Conservation (phyloP, 345 rosid genomes). For the Eucalyptus polybractea region DNA sequence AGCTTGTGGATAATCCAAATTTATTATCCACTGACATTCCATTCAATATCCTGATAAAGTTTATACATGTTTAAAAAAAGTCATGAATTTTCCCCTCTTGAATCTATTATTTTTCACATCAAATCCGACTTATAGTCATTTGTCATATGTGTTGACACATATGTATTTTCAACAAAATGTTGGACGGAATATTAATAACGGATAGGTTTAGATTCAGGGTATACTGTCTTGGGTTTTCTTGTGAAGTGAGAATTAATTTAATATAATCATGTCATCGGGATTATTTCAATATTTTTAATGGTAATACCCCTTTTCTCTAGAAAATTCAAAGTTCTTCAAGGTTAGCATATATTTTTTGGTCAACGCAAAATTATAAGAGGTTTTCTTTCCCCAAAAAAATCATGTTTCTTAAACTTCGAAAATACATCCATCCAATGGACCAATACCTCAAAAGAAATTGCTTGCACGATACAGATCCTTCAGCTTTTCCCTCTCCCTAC, state of each 20-base stretch:
- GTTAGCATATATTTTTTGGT: neutral
- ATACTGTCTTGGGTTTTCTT: neutral
- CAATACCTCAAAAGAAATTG: neutral
- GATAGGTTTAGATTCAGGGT: neutral
- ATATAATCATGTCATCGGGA: neutral
- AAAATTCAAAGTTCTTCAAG: neutral
- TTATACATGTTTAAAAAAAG: too few relatives aligned
- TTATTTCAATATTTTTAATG: neutral
- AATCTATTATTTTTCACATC: too few relatives aligned
- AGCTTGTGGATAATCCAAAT: too few relatives aligned
- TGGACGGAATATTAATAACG: rapidly evolving
- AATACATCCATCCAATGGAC: neutral
- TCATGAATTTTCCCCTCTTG: rapidly evolving
- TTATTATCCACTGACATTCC: too few relatives aligned
- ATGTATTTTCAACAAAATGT: too few relatives aligned
- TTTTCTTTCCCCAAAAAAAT: neutral
- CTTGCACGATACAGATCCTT: neutral
- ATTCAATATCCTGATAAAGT: too few relatives aligned
- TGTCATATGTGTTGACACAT: neutral
- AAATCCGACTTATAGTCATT: too few relatives aligned
- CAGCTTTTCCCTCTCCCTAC: neutral
- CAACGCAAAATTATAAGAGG: neutral
- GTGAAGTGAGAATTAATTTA: too few relatives aligned
- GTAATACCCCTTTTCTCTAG: neutral
- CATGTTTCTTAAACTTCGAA: neutral